phyloP scores from a whole-genome alignment of 441 rosid genomes.

The Aleurites moluccanus region DNA sequence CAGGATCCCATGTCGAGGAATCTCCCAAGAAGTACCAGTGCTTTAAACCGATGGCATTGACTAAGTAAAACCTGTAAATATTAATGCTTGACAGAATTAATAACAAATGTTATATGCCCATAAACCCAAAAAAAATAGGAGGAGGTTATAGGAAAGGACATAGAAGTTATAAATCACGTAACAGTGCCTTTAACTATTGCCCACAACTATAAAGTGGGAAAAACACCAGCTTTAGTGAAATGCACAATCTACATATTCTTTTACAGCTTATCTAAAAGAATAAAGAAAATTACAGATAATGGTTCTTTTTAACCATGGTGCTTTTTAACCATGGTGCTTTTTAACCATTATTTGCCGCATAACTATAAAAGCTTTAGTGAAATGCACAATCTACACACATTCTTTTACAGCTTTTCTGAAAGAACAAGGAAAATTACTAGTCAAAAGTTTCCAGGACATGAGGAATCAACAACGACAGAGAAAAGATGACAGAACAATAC shows the following conservation, averaged over 20 bases:
- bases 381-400: background rate
- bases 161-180: too few species aligned
- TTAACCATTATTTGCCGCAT: too few species aligned
- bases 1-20: conserved; percentile 99
- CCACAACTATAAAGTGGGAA: too few species aligned
- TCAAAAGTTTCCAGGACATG: background rate
- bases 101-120: background rate
- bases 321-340: too few species aligned
- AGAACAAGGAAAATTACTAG: background rate
- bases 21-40: conserved; percentile 96
- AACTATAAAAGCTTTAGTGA: background rate
- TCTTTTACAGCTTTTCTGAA: background rate
- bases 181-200: too few species aligned
- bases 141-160: conserved; percentile 2
- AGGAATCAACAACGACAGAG: background rate
- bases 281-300: too few species aligned
- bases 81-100: background rate
- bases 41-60: conserved; percentile 98
- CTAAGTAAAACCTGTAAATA: conserved; percentile 86
- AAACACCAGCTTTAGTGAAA: too few species aligned
- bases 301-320: too few species aligned
- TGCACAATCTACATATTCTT: background rate
- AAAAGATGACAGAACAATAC: background rate
- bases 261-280: too few species aligned
- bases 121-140: background rate